Conservation (phyloP, 352 stramenopile species). For the Phytophthora pinifolia region DNA sequence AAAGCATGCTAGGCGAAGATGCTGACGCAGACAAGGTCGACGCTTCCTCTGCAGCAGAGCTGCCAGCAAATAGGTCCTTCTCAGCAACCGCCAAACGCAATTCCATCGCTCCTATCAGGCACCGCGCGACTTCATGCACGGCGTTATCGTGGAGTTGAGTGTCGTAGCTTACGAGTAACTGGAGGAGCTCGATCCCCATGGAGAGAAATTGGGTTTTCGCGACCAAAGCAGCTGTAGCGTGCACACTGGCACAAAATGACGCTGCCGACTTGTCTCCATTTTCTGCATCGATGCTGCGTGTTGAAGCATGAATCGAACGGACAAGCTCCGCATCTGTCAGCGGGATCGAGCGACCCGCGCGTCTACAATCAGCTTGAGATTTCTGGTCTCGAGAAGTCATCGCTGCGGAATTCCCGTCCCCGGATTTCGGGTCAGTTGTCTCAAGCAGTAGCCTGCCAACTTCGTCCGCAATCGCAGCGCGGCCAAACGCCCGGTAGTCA, state of each 20-base stretch:
- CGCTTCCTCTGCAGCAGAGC: slow-evolving; percentile 16
- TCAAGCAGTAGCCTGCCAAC: slow-evolving; percentile 34
- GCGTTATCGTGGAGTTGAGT: slow-evolving; percentile 39
- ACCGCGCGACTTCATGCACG: slow-evolving; percentile 62
- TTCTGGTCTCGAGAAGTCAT: slow-evolving; percentile 19
- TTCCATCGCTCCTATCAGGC: slow-evolving; percentile 55
- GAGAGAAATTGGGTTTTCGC: slow-evolving; percentile 72
- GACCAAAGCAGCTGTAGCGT: slow-evolving; percentile 37
- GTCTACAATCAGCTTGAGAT: slow-evolving; percentile 10
- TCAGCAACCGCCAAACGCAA: slow-evolving; percentile 56
- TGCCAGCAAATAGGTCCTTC: slow-evolving; percentile 43
- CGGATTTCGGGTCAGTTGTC: slow-evolving; percentile 8
- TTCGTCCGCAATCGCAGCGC: slow-evolving; percentile 69
- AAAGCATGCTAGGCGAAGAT: slow-evolving; percentile 29
- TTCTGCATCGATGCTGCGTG: slow-evolving; percentile 10
- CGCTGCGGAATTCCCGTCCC: slow-evolving; percentile 2
- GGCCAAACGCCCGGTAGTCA: slow-evolving; percentile 80
- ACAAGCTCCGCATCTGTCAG: slow-evolving; percentile 31
- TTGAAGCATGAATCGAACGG: slow-evolving; percentile 35
- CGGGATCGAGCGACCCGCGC: slow-evolving; percentile 12
- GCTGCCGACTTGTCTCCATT: slow-evolving; percentile 8
- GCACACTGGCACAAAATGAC: slow-evolving; percentile 27
- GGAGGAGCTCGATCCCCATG: slow-evolving; percentile 71
- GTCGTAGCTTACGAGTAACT: slow-evolving; percentile 69
- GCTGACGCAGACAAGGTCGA: slow-evolving; percentile 25